Conservation (phyloP, 1,139 yeast genomes). For the Suhomyces panamericanus region DNA sequence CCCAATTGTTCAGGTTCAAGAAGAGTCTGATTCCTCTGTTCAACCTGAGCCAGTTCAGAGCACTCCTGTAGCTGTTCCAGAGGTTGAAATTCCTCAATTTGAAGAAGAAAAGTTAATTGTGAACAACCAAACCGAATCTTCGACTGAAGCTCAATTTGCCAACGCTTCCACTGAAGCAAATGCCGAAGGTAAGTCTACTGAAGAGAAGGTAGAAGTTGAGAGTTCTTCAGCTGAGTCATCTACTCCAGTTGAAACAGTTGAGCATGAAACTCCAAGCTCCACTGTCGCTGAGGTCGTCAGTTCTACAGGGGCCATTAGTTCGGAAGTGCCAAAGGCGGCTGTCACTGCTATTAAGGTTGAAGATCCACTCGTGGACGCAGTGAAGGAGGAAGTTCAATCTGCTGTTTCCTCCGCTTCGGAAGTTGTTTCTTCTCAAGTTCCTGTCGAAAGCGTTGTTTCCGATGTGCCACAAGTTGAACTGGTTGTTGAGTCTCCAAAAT, state of each 20-base stretch:
- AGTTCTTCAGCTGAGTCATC: neutral
- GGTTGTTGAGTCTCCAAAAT: neutral
- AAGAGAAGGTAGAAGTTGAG: conserved; percentile 3
- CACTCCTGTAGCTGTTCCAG: neutral
- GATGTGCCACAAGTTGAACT: neutral
- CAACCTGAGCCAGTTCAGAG: neutral
- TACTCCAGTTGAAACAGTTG: neutral
- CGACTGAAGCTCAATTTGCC: neutral
- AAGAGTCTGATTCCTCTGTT: neutral
- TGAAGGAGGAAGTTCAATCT: too few species aligned
- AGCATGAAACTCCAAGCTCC: neutral
- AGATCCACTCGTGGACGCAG: too few species aligned
- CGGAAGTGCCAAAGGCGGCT: too few species aligned
- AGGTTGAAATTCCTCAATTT: neutral
- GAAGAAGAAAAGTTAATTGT: neutral
- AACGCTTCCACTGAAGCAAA: neutral
- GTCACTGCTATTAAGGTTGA: too few species aligned
- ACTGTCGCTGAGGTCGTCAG: too few species aligned
- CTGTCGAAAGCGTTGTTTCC: neutral
- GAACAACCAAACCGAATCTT: neutral
- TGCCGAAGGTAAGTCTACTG: neutral
- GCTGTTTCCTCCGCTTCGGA: too few species aligned
- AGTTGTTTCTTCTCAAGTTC: too few species aligned
- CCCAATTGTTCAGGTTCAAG: conserved; percentile 1
- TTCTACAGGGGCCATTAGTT: too few species aligned